Evolutionary conservation across 257 asterid species (phyloP), one percentile per base, ranked within the genome.

Genomic region (Solanum neorickii): DNA sequence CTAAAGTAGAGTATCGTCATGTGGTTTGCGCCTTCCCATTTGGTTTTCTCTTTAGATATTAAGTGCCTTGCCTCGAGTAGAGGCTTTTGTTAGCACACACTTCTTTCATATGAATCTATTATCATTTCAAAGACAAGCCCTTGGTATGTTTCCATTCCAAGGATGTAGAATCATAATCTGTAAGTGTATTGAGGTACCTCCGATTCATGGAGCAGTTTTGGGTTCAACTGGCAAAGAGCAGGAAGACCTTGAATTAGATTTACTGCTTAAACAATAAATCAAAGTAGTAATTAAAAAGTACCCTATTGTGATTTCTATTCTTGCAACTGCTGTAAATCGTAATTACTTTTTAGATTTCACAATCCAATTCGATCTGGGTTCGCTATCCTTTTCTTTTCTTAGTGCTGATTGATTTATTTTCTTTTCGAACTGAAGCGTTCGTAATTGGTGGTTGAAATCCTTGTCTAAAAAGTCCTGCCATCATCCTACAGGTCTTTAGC

Each of bases 401-500:
- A 18, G 18, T 80, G 25, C 68, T 80, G 69, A 29, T 47, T 29
- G 29, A 29, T 80, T 80, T 80, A 3, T 47, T 49, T 46, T 80
- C 31, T 10, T 47, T 78, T 80, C 68, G 7, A 47, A 18, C 29
- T 49, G 69, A 29, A 35, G 44, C 20, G 9, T 29, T 80, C 15
- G 7, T 47, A 80, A 1, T 80, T 80, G 85, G 85, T 29, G 7
- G 10, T 47, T 80, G 69, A 25, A 80, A 78, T 29, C 84, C 41
- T 25, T 27, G 41, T 78, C 66, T 78, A 78, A 77, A 78, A 78
- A 3, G 83, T 77, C 42, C 65, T 46, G 69, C 20, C 46, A 49
- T 49, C 89, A 12, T 74, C 59, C 84, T 87, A 59, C 96, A 96
- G 99, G 99, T 94, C 88, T 96, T 96, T 88, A 90, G 93, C 94